These are phyloP conservation scores for Trypethelium eluteriae DNA, from an alignment of 495 filamentous ascomycete species.

Conservation along the genomic window DNA sequence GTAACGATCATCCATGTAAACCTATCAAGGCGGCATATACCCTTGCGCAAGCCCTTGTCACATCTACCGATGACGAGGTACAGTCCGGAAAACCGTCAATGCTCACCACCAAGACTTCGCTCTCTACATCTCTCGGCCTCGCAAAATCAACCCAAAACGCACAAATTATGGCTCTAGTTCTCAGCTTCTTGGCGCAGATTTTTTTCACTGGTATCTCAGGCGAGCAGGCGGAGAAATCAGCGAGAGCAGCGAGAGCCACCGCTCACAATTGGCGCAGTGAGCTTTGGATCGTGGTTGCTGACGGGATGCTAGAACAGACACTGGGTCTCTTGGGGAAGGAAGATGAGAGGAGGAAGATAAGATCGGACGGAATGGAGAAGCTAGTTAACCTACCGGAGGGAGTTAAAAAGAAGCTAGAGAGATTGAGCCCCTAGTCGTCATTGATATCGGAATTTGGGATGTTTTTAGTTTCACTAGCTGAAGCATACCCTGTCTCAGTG, in stretches of 20 bases:
- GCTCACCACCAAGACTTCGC: slow-evolving; percentile 65
- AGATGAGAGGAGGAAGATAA: slow-evolving; percentile 39
- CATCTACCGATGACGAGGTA: slow-evolving; percentile 34
- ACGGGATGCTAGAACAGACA: slow-evolving; percentile 68
- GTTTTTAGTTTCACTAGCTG: neutral
- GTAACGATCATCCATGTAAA: slow-evolving; percentile 57
- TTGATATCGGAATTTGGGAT: neutral
- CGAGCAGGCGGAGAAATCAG: slow-evolving; percentile 85
- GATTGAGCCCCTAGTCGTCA: neutral
- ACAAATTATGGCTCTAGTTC: slow-evolving; percentile 70
- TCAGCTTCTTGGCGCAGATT: slow-evolving; percentile 75
- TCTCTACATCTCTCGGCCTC: slow-evolving; percentile 56
- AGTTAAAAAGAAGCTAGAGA: neutral
- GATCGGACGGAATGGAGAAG: slow-evolving; percentile 2
- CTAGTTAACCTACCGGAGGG: neutral
- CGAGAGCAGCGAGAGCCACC: slow-evolving; percentile 62
- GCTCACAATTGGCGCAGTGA: slow-evolving; percentile 66
- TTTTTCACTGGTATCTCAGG: slow-evolving; percentile 83
- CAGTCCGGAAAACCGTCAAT: slow-evolving; percentile 41
- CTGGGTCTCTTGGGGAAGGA: slow-evolving; percentile 62
- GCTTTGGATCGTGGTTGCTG: slow-evolving; percentile 79
- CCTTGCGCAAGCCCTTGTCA: slow-evolving; percentile 62
- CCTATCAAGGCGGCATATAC: slow-evolving; percentile 71
- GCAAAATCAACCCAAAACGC: slow-evolving; percentile 51
- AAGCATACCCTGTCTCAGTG: neutral